Conservation (phyloP, 2,329 filamentous ascomycete species). For the Alternaria burnsii region DNA sequence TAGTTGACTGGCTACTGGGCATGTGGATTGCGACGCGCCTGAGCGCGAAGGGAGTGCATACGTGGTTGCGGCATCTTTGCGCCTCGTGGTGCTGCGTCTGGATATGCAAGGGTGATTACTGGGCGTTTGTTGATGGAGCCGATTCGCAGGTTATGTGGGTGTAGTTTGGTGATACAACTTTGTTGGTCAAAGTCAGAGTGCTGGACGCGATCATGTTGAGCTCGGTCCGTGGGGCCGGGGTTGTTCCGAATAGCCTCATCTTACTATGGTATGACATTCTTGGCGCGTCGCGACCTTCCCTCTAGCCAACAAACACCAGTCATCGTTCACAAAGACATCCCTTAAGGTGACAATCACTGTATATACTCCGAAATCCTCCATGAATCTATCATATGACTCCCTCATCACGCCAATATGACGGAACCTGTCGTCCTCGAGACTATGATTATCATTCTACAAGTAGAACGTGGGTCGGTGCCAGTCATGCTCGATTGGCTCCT, state of each 20-base stretch:
- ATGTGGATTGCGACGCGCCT: conserved; percentile 11
- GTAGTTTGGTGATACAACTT: conserved; percentile 4
- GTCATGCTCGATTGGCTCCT: no score
- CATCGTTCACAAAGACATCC: not conserved
- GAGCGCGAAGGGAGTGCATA: conserved; percentile 14
- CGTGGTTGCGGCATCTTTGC: conserved; percentile 35
- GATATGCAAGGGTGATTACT: not conserved
- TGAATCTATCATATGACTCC: no score
- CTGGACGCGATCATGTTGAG: conserved; percentile 21
- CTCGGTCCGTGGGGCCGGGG: conserved; percentile 23
- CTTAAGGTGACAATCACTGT: no score
- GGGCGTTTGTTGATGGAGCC: not conserved
- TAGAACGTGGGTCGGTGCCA: no score
- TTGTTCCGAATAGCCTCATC: conserved; percentile 24
- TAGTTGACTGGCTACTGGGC: conserved; percentile 1
- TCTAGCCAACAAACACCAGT: not conserved
- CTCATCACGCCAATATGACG: no score
- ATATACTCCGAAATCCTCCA: no score
- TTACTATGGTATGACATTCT: conserved; percentile 1
- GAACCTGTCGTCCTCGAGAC: no score
- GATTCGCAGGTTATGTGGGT: not conserved
- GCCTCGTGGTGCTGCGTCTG: not conserved
- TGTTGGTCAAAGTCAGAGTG: conserved; percentile 13
- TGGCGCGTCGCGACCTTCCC: not conserved
- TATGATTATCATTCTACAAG: no score